Evolutionary conservation across 306 rosid species (phyloP).

Genomic region (Dryas drummondii): DNA sequence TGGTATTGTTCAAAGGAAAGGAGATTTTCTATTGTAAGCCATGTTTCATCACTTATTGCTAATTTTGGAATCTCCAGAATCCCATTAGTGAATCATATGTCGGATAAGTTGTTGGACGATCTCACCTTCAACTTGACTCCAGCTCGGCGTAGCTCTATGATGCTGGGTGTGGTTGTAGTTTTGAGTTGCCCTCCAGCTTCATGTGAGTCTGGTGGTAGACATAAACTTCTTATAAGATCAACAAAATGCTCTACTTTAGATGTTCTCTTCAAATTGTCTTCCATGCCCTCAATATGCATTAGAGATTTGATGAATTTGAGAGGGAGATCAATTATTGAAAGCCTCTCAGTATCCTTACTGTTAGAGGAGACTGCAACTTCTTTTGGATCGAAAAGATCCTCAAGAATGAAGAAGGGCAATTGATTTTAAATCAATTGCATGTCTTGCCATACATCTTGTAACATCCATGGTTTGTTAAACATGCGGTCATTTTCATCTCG

Average conservation of each 20-base stretch:
- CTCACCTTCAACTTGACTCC: constrained; percentile 28
- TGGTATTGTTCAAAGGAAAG: constrained; percentile 37
- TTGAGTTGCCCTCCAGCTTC: neutral
- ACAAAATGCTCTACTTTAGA: too few relatives aligned
- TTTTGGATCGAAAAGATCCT: constrained; percentile 1
- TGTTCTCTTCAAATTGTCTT: neutral
- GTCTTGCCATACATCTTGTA: constrained; percentile 34
- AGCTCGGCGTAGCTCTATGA: constrained; percentile 24
- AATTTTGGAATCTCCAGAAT: constrained; percentile 34
- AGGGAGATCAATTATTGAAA: constrained; percentile 21
- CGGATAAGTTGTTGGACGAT: constrained; percentile 22
- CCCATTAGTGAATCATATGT: constrained; percentile 22
- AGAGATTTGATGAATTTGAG: constrained; percentile 14
- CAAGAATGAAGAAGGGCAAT: constrained; percentile 37
- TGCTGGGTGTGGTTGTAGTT: constrained; percentile 14
- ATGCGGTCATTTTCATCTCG: constrained; percentile 8
- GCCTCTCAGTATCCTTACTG: too few relatives aligned
- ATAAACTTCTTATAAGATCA: too few relatives aligned
- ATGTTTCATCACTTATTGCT: neutral
- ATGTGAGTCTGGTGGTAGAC: constrained; percentile 12
- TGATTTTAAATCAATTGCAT: constrained; percentile 42
- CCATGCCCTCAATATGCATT: neutral
- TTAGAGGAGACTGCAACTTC: neutral
- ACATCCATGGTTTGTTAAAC: constrained; percentile 39
- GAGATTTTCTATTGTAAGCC: constrained; percentile 8